Conservation (phyloP, 2,329 filamentous ascomycete genomes). For the Fusarium mexicanum region DNA sequence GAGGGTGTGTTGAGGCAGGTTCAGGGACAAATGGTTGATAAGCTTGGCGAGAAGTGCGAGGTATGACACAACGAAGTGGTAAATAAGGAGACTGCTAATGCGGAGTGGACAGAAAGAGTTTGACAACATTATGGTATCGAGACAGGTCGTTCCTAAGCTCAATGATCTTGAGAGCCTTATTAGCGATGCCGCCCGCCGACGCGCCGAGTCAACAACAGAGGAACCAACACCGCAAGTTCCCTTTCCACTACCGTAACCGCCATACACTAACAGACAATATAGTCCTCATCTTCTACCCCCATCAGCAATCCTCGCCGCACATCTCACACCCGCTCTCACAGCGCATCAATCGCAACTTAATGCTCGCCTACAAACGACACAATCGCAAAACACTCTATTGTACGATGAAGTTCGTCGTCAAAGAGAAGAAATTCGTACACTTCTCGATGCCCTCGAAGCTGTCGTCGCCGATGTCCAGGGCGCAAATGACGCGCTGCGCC, state of each 20-base stretch:
- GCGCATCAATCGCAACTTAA: slow-evolving; percentile 66
- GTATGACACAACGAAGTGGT: slow-evolving; percentile 43
- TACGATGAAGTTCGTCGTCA: slow-evolving; percentile 63
- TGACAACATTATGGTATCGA: slow-evolving; percentile 60
- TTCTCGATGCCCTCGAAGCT: slow-evolving; percentile 61
- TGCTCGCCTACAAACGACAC: slow-evolving; percentile 64
- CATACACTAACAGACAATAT: not conserved
- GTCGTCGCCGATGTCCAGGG: slow-evolving; percentile 64
- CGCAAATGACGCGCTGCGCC: slow-evolving; percentile 60
- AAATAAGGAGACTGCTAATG: slow-evolving; percentile 8
- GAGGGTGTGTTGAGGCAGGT: slow-evolving; percentile 63
- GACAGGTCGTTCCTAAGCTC: slow-evolving; percentile 64
- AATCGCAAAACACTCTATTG: slow-evolving; percentile 65
- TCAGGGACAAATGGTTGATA: slow-evolving; percentile 67
- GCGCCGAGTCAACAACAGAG: slow-evolving; percentile 33
- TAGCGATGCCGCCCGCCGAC: slow-evolving; percentile 55
- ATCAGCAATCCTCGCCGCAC: slow-evolving; percentile 61
- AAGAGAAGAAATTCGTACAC: slow-evolving; percentile 62
- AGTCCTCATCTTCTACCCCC: slow-evolving; percentile 68
- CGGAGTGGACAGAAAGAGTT: slow-evolving; percentile 60
- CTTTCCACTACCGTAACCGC: not conserved
- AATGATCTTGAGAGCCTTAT: slow-evolving; percentile 69
- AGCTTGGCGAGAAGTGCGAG: slow-evolving; percentile 63
- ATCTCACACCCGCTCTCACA: slow-evolving; percentile 62
- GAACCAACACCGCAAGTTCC: slow-evolving; percentile 59